Base-by-base conservation (phyloP, 768 basidiomycete species). In the Boletellus emodensis region DNA sequence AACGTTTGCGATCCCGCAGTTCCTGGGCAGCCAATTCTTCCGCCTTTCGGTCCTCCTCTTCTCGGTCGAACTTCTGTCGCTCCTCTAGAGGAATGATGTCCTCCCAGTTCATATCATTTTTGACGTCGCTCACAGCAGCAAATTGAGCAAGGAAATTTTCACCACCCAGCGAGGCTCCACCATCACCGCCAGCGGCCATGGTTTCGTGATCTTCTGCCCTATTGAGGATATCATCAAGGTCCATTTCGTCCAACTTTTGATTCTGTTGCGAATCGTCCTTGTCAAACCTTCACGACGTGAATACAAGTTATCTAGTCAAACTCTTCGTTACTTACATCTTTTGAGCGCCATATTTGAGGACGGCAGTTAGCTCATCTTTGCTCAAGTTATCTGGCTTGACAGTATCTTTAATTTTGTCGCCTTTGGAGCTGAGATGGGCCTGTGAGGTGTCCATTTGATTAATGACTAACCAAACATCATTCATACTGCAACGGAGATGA, bases 401-500 rank as follows among this genome's bases (percentile, higher is more conserved):
- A 18, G 79, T 68, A 44, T 90, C 88, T 63, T 86, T 89, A 49
- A 69, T 60, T 59, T 77, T 76, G 28, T 78, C 69, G 17, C 80
- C 78, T 62, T 92, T 93, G 49, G 88, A 86, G 64, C 91, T 86
- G 46, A 99, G 83, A 71, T 97, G 91, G 38, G 91, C 90, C 57
- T 97, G 96, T 37, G 94, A 94, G 20, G 96, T 99, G 72, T 99
- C 96, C 90, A 98, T 96, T 72, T 98, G 95, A 71, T 97, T 96
- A 76, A 99, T 97, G 74, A 99, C 94, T 96, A 67, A n/a, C 46
- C 37, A 47, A 43, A 47, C 26, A 14, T 41, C 22, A 45, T 53
- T 54, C 48, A 54, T 39, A 57, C 24, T 18, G 34, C 28, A 43
- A 49, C 20, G 48, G 37, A 53, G 37, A 59, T 60, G 39, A 61